Evolutionary conservation across 495 filamentous ascomycete species (phyloP).

Genomic region (Rusavskia elegans): DNA sequence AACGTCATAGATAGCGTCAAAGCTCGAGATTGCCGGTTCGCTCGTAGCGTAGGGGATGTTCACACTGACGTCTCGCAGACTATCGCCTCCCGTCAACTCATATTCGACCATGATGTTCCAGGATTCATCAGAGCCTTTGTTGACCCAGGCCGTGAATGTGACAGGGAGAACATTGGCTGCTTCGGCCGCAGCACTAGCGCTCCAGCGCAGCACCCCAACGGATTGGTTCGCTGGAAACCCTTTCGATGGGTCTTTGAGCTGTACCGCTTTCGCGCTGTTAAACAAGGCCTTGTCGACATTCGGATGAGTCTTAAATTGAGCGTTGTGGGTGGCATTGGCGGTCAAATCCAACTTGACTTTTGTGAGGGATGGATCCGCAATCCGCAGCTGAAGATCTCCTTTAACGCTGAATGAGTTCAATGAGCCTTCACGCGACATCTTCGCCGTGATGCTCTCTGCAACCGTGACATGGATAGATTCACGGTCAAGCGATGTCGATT

Average conservation of each 20-base stretch:
- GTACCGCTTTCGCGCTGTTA: conserved; percentile 59
- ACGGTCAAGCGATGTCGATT: conserved; percentile 50
- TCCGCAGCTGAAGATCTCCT: conserved; percentile 78
- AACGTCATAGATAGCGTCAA: conserved; percentile 88
- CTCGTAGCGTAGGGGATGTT: conserved; percentile 68
- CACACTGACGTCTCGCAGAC: conserved; percentile 69
- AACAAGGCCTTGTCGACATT: conserved; percentile 84
- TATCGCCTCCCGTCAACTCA: conserved; percentile 63
- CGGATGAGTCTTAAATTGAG: conserved; percentile 82
- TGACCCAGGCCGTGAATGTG: conserved; percentile 91
- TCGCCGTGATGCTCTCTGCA: conserved; percentile 75
- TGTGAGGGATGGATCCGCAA: conserved; percentile 71
- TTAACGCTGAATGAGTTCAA: conserved; percentile 73
- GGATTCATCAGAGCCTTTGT: conserved; percentile 60
- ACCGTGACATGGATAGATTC: conserved; percentile 76
- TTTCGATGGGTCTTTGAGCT: conserved; percentile 66
- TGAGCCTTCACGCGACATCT: conserved; percentile 69
- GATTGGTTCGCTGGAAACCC: conserved; percentile 85
- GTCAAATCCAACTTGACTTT: conserved; percentile 72
- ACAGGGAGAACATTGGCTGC: conserved; percentile 62
- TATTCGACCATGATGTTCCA: conserved; percentile 87
- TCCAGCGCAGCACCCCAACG: conserved; percentile 81
- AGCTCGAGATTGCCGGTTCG: conserved; percentile 79
- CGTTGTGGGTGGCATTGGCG: conserved; percentile 57
- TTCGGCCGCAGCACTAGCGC: conserved; percentile 56